Base-by-base conservation (phyloP, 1,139 yeast genomes). In the Pichia sp. region DNA sequence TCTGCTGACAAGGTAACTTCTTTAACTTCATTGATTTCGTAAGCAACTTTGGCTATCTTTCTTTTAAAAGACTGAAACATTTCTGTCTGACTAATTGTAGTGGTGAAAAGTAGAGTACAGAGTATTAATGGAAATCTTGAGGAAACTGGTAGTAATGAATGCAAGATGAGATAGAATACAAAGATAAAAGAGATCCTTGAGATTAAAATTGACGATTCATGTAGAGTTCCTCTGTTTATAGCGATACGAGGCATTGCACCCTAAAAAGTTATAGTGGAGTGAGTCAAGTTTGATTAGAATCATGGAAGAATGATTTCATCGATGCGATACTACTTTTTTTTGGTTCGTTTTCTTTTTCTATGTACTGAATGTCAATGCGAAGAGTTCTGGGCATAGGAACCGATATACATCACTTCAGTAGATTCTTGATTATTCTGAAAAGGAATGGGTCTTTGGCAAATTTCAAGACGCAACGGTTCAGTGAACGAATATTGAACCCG, bases 351-450 rank as follows among this genome's bases (percentile, higher is more conserved):
- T n/a, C n/a, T n/a, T n/a, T n/a, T n/a, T n/a, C n/a, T n/a, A n/a
- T n/a, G n/a, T n/a, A n/a, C n/a, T n/a, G n/a, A n/a, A n/a, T n/a
- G n/a, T n/a, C 22, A 30, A 53, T 55, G 56, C 40, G 47, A 3
- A 45, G 48, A 36, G 46, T 60, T 4, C 31, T 58, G 24, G 84
- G 83, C 3, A 59, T 83, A 12, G 94, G 94, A 2, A 70, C 74
- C 6, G 94, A 84, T 55, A 53, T 84, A 2, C 68, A 79, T 25
- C 62, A 66, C 25, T 59, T 74, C 1, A 55, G 68, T 3, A 59
- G 94, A 36, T 76, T 84, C 46, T 56, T 59, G 6, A 48, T 54
- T 1, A 61, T 82, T 3, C 59, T 81, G 9, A 43, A 46, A 6
- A 59, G 59, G 25, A 54, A 59, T 44, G 62, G 63, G 4, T 44